Evolutionary conservation across 352 stramenopile genomes (phyloP).

Genomic region (Aphanomyces stellatus): DNA sequence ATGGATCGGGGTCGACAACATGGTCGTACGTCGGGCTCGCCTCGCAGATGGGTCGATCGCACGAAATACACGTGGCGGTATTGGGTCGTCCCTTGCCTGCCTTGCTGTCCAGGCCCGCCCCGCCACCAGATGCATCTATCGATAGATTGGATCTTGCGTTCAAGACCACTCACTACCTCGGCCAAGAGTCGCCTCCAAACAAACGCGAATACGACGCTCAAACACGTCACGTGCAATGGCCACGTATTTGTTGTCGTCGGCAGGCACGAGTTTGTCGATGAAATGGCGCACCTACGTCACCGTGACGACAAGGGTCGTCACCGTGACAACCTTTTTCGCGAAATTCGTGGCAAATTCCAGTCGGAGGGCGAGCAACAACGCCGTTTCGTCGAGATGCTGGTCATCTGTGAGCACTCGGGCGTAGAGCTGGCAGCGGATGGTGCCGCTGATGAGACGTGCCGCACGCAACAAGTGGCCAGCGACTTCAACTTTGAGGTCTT

Average conservation of each 20-base stretch:
- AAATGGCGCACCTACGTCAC: constrained; percentile 6
- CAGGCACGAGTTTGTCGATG: constrained; percentile 3
- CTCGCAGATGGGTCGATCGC: constrained; percentile 14
- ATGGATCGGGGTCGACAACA: too few relatives aligned
- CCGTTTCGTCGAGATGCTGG: background rate
- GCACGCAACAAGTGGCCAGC: background rate
- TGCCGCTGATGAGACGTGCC: background rate
- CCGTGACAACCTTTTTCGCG: constrained; percentile 3
- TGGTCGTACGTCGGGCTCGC: background rate
- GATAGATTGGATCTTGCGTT: too few relatives aligned
- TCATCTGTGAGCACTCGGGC: background rate
- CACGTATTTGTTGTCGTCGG: background rate
- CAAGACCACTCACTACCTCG: too few relatives aligned
- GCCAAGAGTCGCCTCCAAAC: background rate
- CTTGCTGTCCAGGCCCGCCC: too few relatives aligned
- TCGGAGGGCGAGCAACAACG: background rate
- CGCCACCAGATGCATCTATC: too few relatives aligned
- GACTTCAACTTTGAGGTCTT: constrained; percentile 3
- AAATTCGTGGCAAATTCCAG: background rate
- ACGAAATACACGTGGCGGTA: constrained; percentile 18
- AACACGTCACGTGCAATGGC: background rate
- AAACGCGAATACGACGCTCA: background rate
- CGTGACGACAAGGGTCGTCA: too few relatives aligned
- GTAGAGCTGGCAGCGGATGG: background rate
- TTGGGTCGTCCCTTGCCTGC: background rate